Evolutionary conservation across 1,284 basidiomycete species (phyloP).

Genomic region (Thelephora terrestris): DNA sequence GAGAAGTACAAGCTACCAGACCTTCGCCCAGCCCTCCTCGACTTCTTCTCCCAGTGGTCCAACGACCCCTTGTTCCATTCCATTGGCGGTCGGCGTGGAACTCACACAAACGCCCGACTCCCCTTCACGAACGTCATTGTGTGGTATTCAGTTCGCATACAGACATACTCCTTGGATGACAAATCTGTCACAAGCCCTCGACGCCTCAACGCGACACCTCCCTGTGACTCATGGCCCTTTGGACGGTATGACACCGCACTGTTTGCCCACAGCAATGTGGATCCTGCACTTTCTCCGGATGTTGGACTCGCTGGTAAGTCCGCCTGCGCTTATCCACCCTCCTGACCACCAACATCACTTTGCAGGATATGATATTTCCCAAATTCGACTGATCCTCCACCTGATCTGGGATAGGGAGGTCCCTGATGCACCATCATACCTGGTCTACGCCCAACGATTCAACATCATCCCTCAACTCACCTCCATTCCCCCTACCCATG

Average conservation of each 20-base stretch:
- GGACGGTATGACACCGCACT: too few relatives aligned
- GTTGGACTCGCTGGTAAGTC: too few relatives aligned
- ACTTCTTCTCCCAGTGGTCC: not conserved
- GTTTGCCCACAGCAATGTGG: too few relatives aligned
- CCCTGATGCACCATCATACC: not conserved
- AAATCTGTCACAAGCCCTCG: too few relatives aligned
- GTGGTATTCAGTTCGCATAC: not conserved
- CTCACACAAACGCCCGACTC: slow-evolving; percentile 13
- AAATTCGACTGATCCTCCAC: slow-evolving; percentile 19
- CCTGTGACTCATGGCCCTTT: too few relatives aligned
- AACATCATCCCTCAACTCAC: slow-evolving; percentile 18
- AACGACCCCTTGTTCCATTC: slow-evolving; percentile 11
- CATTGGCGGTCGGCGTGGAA: slow-evolving; percentile 18
- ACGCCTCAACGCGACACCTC: too few relatives aligned
- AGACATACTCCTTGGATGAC: not conserved
- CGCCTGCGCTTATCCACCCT: too few relatives aligned
- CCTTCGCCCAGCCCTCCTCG: not conserved
- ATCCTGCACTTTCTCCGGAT: too few relatives aligned
- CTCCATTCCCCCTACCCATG: not conserved
- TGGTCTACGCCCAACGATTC: slow-evolving; percentile 13
- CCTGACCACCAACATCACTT: too few relatives aligned
- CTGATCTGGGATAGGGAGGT: slow-evolving; percentile 6
- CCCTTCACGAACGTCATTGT: slow-evolving; percentile 2
- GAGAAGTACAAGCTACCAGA: not conserved
- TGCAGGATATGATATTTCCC: slow-evolving; percentile 18